Evolutionary conservation across 2,329 filamentous ascomycete genomes (phyloP).

Genomic region (Aspergillus pseudonomiae): DNA sequence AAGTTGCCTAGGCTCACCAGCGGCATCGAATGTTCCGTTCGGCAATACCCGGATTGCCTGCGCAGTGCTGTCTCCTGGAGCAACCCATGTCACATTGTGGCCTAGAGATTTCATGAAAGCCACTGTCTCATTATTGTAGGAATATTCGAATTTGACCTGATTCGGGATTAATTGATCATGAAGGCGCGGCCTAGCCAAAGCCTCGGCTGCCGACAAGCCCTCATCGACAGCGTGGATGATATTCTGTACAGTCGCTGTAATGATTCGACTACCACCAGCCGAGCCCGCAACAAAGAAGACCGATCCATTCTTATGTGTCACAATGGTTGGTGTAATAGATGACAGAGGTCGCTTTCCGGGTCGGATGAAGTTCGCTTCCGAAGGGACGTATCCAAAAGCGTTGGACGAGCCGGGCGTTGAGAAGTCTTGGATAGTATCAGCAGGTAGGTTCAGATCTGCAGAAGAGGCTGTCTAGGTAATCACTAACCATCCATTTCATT

Average conservation of each 20-base stretch:
- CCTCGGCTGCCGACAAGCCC: slow-evolving; percentile 60
- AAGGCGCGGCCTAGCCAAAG: slow-evolving; percentile 68
- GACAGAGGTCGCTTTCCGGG: slow-evolving; percentile 81
- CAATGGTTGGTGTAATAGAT: slow-evolving; percentile 78
- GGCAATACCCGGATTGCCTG: slow-evolving; percentile 66
- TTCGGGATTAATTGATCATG: slow-evolving; percentile 85
- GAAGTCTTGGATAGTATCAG: slow-evolving; percentile 77
- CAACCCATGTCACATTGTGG: slow-evolving; percentile 73
- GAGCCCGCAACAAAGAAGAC: slow-evolving; percentile 73
- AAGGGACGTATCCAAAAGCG: slow-evolving; percentile 82
- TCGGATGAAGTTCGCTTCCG: slow-evolving; percentile 77
- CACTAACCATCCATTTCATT: slow-evolving; percentile 61
- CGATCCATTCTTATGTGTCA: slow-evolving; percentile 65
- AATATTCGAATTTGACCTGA: slow-evolving; percentile 66
- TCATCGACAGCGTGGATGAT: slow-evolving; percentile 73
- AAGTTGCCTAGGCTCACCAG: slow-evolving; percentile 72
- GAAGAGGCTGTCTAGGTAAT: slow-evolving; percentile 12
- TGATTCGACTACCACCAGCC: slow-evolving; percentile 81
- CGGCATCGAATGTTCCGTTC: slow-evolving; percentile 76
- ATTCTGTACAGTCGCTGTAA: slow-evolving; percentile 75
- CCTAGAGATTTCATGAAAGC: slow-evolving; percentile 65
- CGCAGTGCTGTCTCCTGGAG: slow-evolving; percentile 66
- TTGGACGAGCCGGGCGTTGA: slow-evolving; percentile 77
- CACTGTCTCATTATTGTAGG: slow-evolving; percentile 67
- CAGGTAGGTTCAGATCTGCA: background rate